Evolutionary conservation across 805 yeast genomes (phyloP).

Genomic region (Danielozyma ontarioensis): DNA sequence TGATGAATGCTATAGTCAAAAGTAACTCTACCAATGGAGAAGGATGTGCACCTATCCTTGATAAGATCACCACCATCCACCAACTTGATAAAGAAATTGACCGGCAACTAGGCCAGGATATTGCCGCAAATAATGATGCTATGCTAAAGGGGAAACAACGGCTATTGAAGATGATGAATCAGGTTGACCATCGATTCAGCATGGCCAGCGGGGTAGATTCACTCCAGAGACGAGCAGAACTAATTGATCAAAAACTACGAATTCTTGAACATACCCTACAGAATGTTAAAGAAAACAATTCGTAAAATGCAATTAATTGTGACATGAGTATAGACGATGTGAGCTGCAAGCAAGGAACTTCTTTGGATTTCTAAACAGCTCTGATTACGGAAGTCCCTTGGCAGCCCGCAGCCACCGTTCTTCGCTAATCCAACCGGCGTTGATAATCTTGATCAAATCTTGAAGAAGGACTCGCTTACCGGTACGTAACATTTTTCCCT

Average conservation of each 20-base stretch:
- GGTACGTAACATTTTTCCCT: constrained; percentile 58
- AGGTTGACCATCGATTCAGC: no score
- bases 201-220: background rate
- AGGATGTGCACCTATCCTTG: constrained; percentile 15
- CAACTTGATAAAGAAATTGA: constrained; percentile 34
- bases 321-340: background rate
- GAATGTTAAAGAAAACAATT: constrained; percentile 9
- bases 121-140: constrained; percentile 16
- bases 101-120: constrained; percentile 28
- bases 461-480: constrained; percentile 61
- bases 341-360: background rate
- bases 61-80: constrained; percentile 37
- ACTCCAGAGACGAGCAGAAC: constrained; percentile 47
- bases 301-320: background rate
- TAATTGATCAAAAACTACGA: constrained; percentile 65
- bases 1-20: constrained; percentile 17
- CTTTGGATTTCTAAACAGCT: background rate
- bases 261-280: constrained; percentile 56
- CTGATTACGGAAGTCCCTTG: constrained; percentile 25
- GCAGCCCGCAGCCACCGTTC: constrained; percentile 66
- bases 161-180: constrained; percentile 5
- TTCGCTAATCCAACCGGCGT: constrained; percentile 80
- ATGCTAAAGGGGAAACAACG: constrained; percentile 8
- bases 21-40: constrained; percentile 18
- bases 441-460: constrained; percentile 66